A percentile compares a stretch with the other conserved stretches of the same genome.
These are phyloP conservation scores for Mikania micrantha DNA, from an alignment of 129 eudicot genomes.

Conservation along the genomic window DNA sequence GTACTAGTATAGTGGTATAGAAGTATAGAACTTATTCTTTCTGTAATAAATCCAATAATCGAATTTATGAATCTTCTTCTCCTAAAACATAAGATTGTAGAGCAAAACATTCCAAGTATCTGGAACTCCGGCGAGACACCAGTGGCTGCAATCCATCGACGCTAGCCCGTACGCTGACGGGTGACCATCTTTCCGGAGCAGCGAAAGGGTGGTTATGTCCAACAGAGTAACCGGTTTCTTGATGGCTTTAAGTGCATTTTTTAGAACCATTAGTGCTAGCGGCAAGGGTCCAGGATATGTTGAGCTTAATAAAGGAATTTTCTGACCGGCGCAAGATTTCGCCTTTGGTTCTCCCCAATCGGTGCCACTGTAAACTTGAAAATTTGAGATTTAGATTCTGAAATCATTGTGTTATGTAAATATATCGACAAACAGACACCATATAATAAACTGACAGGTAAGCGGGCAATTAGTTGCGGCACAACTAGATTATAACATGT, in stretches of 20 bases:
- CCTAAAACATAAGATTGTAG: conserved; percentile 47
- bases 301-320: conserved; percentile 43
- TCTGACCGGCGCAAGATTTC: conserved; percentile 57
- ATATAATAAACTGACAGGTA: too few relatives aligned
- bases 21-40: conserved; percentile 16
- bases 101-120: conserved; percentile 83
- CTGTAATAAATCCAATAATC: conserved; percentile 22
- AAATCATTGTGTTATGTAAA: not conserved
- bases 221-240: conserved; percentile 60
- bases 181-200: conserved; percentile 78
- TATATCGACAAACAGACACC: too few relatives aligned
- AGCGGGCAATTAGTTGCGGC: too few relatives aligned
- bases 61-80: not conserved
- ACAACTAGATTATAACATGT: too few relatives aligned
- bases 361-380: conserved; percentile 44
- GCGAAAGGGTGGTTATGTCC: conserved; percentile 62
- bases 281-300: conserved; percentile 59
- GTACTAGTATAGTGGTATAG: not conserved
- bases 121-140: conserved; percentile 92
- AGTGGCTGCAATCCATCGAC: conserved; percentile 82
- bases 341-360: conserved; percentile 64
- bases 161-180: conserved; percentile 69
- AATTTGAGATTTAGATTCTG: not conserved
- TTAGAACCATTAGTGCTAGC: conserved; percentile 43
- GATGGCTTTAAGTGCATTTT: conserved; percentile 46